Base-by-base conservation (phyloP, 495 filamentous ascomycete species). In the Lophium mytilinum region DNA sequence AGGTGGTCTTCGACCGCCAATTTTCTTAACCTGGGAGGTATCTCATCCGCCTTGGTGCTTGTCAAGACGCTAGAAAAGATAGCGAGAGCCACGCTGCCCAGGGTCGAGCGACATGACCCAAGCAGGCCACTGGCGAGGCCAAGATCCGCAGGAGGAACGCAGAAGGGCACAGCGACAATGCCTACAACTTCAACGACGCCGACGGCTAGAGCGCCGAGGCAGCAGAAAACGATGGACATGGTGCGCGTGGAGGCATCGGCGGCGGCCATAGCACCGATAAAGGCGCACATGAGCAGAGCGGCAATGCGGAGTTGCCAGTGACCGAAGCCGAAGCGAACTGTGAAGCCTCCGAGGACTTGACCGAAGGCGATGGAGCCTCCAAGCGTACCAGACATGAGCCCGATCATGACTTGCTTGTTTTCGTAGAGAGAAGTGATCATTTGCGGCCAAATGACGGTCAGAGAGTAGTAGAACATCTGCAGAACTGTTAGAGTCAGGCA, bases 381-480 rank as follows among this genome's bases (percentile, higher is more conserved):
- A 12, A 59, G 30, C 7, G 40, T 36, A 14, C 47, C 55, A 5
- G 58, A 61, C 46, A 61, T 36, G 0, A 51, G 30, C 1, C 58
- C 58, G 18, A 53, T 53, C 37, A 46, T 46, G 45, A 51, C 47
- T 10, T 41, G 35, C 18, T 61, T 36, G 11, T 19, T 9, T n/a
- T 34, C 34, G 24, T 56, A 61, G 12, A 61, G 53, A 1, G 58
- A 14, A 10, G 58, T 56, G 33, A 61, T 48, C 53, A 52, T 51
- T 48, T 61, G 58, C 6, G 58, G 58, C 56, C 56, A 59, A 18
- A 61, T 50, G 9, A 61, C 45, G 7, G 50, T 52, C 10, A 53
- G 17, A 15, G 34, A 41, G 41, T 61, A 61, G 53, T 61, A 61
- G 46, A 61, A 61, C 58, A 61, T 61, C 42, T 50, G 30, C 4